Percentiles rank a stretch among this genome's conserved stretches.
Evolutionary conservation across 116 monocot genomes (phyloP).

Genomic region (Iris pallida): DNA sequence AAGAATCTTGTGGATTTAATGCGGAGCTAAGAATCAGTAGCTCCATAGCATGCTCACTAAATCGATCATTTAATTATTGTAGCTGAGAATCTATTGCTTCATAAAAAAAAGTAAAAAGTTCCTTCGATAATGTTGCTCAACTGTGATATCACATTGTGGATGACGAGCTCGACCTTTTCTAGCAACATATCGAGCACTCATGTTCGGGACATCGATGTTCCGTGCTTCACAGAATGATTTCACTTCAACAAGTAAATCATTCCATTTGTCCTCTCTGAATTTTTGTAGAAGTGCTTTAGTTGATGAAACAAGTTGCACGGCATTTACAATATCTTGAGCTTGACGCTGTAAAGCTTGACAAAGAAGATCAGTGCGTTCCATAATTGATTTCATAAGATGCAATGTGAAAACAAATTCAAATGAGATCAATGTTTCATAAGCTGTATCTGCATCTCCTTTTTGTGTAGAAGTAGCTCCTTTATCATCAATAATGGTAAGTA

Average conservation of each 20-base stretch:
- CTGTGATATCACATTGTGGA: neutral
- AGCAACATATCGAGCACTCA: neutral
- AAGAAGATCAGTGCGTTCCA: too few species aligned
- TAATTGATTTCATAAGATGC: too few species aligned
- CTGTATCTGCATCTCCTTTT: too few species aligned
- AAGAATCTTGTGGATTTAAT: neutral
- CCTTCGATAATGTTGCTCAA: constrained; percentile 2
- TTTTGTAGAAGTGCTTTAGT: constrained; percentile 1
- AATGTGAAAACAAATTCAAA: too few species aligned
- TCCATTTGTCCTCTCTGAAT: constrained; percentile 1
- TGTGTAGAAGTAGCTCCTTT: too few species aligned
- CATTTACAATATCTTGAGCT: too few species aligned
- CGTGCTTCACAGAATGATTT: neutral
- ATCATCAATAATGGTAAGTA: too few species aligned
- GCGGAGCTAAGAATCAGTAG: neutral
- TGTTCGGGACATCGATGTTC: neutral
- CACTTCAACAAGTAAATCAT: neutral
- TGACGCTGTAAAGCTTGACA: too few species aligned
- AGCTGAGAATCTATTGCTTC: constrained; percentile 4
- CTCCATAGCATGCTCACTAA: neutral
- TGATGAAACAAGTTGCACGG: neutral
- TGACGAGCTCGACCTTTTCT: neutral
- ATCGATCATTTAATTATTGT: neutral
- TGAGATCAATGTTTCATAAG: too few species aligned
- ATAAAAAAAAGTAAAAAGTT: constrained; percentile 13